Evolutionary conservation across 225 moss, liverwort and hornwort species (phyloP), one percentile per base, ranked within the genome.

Genomic region (Marchantia paleacea): DNA sequence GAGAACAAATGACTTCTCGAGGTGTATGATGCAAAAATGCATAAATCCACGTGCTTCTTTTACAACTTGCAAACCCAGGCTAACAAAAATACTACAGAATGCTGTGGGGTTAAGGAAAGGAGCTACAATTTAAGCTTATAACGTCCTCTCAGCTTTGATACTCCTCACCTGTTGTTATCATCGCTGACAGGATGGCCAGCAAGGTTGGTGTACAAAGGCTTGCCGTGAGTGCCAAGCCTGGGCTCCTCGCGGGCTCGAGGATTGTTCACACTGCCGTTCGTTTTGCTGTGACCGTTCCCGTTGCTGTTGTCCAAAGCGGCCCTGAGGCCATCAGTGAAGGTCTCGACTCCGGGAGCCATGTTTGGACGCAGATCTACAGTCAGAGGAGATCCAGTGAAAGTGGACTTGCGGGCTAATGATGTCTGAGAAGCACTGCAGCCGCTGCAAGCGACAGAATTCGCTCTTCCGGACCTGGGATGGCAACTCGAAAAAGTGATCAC

Each of bases 141-240:
- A 15, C 18, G 16, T 58, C 58, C 58, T 69, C 69, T 13, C 1
- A 28, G 31, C 69, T 39, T 10, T 69, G 29, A 4, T 75, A 50
- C 22, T 2, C 24, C 58, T 55, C 22, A 92, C 95, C 95, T 95
- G 88, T 95, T 93, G 79, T 95, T 92, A 75, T 95, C 95, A 77
- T 95, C 95, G 39, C 81, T 50, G 49, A 95, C 82, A 3, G 95
- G 80, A 5, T 82, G 6, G 11, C 95, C 95, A 19, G 51, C 85
- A 62, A 93, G 77, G 75, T 91, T 91, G n/a, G 95, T 95, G 25
- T 89, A 93, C 82, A 95, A 62, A 0, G 95, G 91, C 74, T 90
- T 86, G 64, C 95, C 95, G 39, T 75, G 73, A 47, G 67, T 89
- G 22, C 95, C 95, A 77, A 93, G 80, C 26, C 93, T 87, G 14